These are phyloP conservation scores for Macrolepiota fuliginosa DNA, from an alignment of 768 basidiomycete genomes.

Conservation along the genomic window DNA sequence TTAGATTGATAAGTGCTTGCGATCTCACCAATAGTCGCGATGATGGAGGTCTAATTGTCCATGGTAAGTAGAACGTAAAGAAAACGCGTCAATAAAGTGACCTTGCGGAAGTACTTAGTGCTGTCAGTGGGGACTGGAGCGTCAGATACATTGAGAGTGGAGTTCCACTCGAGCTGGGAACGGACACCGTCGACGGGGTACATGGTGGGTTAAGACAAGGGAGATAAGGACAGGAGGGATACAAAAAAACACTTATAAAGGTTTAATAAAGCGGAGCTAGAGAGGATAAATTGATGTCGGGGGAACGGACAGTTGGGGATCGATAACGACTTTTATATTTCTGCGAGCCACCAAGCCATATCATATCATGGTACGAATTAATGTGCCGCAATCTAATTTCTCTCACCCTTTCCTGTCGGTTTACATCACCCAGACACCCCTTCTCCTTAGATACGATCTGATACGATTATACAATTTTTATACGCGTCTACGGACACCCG, in stretches of 20 bases:
- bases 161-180: slow-evolving; percentile 92
- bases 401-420: background rate
- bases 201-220: slow-evolving; percentile 38
- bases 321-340: slow-evolving; percentile 21
- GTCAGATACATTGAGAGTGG: slow-evolving; percentile 71
- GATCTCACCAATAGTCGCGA: slow-evolving; percentile 90
- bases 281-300: slow-evolving; percentile 22
- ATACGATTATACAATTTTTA: no score
- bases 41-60: slow-evolving; percentile 82
- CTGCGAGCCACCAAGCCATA: background rate
- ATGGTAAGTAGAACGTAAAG: slow-evolving; percentile 13
- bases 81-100: slow-evolving; percentile 29
- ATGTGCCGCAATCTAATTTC: background rate
- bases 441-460: no score
- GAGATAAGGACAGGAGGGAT: slow-evolving; percentile 15
- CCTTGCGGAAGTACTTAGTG: slow-evolving; percentile 91
- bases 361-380: background rate
- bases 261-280: slow-evolving; percentile 18
- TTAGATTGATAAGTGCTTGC: slow-evolving; percentile 12
- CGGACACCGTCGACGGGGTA: slow-evolving; percentile 58
- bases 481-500: no score
- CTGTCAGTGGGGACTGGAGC: slow-evolving; percentile 70
- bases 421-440: no score
- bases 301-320: slow-evolving; percentile 20
- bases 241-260: slow-evolving; percentile 8